Percentiles rank a stretch among this genome's conserved stretches.
Evolutionary conservation across 345 rosid species (phyloP).

Genomic region (Physaria fendleri): DNA sequence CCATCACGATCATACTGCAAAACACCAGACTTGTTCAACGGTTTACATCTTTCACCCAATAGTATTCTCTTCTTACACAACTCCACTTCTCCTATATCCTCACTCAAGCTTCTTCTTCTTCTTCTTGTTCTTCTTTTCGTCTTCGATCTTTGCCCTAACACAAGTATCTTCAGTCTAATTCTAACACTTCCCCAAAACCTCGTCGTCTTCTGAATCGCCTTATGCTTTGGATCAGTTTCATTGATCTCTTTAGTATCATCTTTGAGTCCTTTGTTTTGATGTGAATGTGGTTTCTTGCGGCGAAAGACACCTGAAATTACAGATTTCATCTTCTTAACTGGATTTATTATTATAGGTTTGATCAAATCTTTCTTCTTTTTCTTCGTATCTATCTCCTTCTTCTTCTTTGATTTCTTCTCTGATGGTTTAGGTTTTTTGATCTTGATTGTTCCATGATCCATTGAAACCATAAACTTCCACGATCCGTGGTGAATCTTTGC

Average conservation of each 20-base stretch:
- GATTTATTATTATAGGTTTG: not conserved
- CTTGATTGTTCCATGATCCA: slow-evolving; percentile 25
- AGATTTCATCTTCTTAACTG: slow-evolving; percentile 22
- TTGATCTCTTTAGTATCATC: slow-evolving; percentile 1
- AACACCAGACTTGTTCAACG: slow-evolving; percentile 35
- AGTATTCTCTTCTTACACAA: slow-evolving; percentile 70
- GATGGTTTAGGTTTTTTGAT: slow-evolving; percentile 30
- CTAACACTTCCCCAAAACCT: not conserved
- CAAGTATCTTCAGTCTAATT: slow-evolving; percentile 19
- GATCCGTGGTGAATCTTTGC: not conserved
- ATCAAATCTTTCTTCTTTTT: not conserved
- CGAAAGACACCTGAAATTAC: slow-evolving; percentile 29
- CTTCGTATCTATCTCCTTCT: not conserved
- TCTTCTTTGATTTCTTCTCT: slow-evolving; percentile 10
- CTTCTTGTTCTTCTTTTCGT: slow-evolving; percentile 1
- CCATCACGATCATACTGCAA: slow-evolving; percentile 47
- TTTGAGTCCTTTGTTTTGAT: slow-evolving; percentile 1
- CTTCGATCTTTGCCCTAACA: slow-evolving; percentile 25
- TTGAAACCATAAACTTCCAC: slow-evolving; percentile 5
- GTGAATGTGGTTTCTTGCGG: slow-evolving; percentile 1
- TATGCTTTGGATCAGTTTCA: not conserved
- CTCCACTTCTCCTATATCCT: slow-evolving; percentile 18
- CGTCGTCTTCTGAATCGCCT: not conserved
- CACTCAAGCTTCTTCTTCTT: slow-evolving; percentile 4
- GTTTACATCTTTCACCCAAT: slow-evolving; percentile 62